A percentile compares a stretch with the other conserved stretches of the same genome.
Conservation (phyloP, 73 alveolate genomes). For the Stentor roeselii region DNA sequence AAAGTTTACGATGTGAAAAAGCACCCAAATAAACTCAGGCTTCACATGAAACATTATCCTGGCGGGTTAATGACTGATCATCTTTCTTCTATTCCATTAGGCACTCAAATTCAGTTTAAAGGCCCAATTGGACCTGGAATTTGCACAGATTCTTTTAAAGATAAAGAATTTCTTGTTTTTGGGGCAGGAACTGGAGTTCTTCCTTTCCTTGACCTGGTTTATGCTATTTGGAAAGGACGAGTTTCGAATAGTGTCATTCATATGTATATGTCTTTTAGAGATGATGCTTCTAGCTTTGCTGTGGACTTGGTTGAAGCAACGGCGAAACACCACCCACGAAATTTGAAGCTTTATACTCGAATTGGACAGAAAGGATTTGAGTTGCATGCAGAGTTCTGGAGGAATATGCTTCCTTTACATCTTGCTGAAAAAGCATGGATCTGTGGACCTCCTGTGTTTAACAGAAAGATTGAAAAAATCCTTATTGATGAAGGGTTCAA, state of each 20-base stretch:
- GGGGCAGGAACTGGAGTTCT: slow-evolving; percentile 22
- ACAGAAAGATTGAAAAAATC: not conserved
- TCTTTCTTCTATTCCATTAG: not conserved
- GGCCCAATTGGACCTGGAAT: slow-evolving; percentile 21
- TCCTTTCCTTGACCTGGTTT: slow-evolving; percentile 1
- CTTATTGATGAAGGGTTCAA: not conserved
- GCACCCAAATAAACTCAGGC: not conserved
- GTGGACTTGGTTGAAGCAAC: slow-evolving; percentile 8
- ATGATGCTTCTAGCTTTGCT: not conserved
- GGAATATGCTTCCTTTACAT: not conserved
- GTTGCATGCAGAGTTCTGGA: slow-evolving; percentile 2
- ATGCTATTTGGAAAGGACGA: slow-evolving; percentile 1
- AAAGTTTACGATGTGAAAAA: not conserved
- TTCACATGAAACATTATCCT: not conserved
- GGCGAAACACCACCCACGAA: not conserved
- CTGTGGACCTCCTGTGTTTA: slow-evolving; percentile 17
- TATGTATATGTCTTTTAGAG: not conserved
- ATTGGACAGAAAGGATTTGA: not conserved
- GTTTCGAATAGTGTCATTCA: not conserved
- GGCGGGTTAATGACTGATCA: not conserved
- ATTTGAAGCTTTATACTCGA: not conserved
- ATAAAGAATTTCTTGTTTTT: not conserved
- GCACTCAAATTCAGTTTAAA: not conserved
- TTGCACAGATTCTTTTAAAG: no score
- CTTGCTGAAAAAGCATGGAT: not conserved